Percentiles rank a stretch among this genome's conserved stretches.
Evolutionary conservation across 257 asterid genomes (phyloP).

Genomic region (Scutellaria baicalensis): DNA sequence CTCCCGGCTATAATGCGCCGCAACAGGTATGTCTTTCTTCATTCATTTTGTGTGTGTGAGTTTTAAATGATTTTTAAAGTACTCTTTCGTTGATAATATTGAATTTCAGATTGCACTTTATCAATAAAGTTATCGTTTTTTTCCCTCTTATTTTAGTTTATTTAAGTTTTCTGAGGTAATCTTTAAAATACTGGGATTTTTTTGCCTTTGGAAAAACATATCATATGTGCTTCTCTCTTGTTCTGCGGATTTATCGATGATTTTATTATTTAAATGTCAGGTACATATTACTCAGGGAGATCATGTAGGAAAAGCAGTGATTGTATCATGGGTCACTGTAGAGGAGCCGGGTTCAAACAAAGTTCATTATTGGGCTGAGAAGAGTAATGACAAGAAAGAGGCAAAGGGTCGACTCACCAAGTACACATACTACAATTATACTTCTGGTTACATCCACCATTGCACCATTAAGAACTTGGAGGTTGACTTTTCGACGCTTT

Average conservation of each 20-base stretch:
- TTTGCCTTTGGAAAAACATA: too few relatives aligned
- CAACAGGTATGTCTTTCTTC: slow-evolving; percentile 55
- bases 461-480: slow-evolving; percentile 41
- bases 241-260: background rate
- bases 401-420: slow-evolving; percentile 39
- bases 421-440: slow-evolving; percentile 57
- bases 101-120: too few relatives aligned
- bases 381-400: slow-evolving; percentile 19
- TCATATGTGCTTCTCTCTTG: too few relatives aligned
- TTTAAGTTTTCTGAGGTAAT: too few relatives aligned
- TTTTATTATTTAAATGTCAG: slow-evolving; percentile 22
- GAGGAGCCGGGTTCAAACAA: slow-evolving; percentile 57
- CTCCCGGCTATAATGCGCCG: slow-evolving; percentile 88
- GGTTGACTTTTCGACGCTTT: slow-evolving; percentile 24
- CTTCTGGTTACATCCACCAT: slow-evolving; percentile 86
- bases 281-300: slow-evolving; percentile 96
- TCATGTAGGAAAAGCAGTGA: slow-evolving; percentile 67
- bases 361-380: slow-evolving; percentile 60
- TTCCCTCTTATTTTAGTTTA: too few relatives aligned
- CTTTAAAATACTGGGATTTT: too few relatives aligned
- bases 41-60: background rate
- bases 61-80: too few relatives aligned
- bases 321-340: slow-evolving; percentile 89
- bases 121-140: too few relatives aligned
- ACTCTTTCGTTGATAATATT: too few relatives aligned